These are phyloP conservation scores for Croton setiger DNA, from an alignment of 441 rosid genomes.

Conservation along the genomic window DNA sequence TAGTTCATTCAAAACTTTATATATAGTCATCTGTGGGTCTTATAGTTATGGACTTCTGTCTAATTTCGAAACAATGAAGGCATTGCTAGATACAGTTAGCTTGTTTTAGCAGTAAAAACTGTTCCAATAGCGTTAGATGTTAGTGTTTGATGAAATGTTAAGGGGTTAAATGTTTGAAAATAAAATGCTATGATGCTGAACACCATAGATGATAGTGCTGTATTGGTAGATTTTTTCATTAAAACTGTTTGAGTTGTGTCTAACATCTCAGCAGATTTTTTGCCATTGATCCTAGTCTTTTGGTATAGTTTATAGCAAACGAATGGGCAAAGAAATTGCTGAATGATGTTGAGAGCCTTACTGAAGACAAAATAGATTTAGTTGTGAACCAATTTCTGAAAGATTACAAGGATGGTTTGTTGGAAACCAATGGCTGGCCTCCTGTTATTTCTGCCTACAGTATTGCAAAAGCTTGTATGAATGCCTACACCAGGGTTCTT, in stretches of 20 bases:
- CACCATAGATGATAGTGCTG: no score
- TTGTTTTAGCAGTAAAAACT: no score
- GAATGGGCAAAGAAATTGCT: constrained; percentile 46
- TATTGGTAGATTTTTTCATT: no score
- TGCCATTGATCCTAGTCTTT: neutral
- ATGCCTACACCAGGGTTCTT: constrained; percentile 51
- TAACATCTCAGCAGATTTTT: no score
- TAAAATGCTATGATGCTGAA: no score
- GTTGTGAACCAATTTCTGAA: constrained; percentile 41
- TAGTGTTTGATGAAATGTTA: no score
- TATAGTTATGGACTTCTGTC: no score
- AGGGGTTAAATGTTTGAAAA: no score
- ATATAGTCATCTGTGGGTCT: neutral
- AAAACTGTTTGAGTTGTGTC: no score
- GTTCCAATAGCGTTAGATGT: no score
- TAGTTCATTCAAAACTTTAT: neutral
- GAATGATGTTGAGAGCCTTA: constrained; percentile 45
- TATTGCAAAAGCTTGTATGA: constrained; percentile 49
- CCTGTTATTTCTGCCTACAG: constrained; percentile 31
- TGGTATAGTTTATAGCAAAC: constrained; percentile 32
- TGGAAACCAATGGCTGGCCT: constrained; percentile 58
- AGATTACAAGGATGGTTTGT: constrained; percentile 41
- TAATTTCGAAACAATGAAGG: no score
- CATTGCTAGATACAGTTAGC: no score
- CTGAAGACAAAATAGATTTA: constrained; percentile 44